Conservation (phyloP, 1,284 basidiomycete genomes). For the Mycosarcoma mackinlayi region DNA sequence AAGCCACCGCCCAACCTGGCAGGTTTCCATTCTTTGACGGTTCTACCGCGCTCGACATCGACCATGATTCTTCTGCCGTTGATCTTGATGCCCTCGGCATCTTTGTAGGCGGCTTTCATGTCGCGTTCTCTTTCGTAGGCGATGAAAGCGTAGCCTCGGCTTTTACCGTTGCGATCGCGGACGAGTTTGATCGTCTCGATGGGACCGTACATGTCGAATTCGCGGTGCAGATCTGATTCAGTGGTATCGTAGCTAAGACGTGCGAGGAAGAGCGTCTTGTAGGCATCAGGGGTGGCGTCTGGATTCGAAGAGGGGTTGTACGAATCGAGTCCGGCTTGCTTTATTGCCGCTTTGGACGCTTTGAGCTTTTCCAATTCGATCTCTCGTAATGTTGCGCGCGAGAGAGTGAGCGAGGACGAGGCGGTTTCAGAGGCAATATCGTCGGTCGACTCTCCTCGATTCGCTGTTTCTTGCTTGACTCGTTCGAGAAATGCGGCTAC, state of each 20-base stretch:
- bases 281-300: conserved; percentile 96
- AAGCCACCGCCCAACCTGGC: conserved; percentile 92
- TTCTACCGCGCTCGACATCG: conserved; percentile 96
- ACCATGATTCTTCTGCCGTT: conserved; percentile 94
- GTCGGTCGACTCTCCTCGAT: conserved; percentile 59
- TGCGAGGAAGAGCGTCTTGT: conserved; percentile 97
- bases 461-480: conserved; percentile 56
- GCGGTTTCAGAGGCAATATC: conserved; percentile 44
- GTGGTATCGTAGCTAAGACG: conserved; percentile 87
- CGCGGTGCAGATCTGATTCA: conserved; percentile 88
- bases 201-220: conserved; percentile 94
- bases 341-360: conserved; percentile 27
- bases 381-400: conserved; percentile 52
- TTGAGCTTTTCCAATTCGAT: conserved; percentile 46
- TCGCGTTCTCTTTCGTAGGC: conserved; percentile 98
- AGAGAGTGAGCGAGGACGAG: conserved; percentile 29
- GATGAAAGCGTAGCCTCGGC: conserved; percentile 93
- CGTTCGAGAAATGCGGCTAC: conserved; percentile 60
- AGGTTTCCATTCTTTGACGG: conserved; percentile 98
- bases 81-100: conserved; percentile 96
- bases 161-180: conserved; percentile 81
- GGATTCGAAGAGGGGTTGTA: conserved; percentile 87
- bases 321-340: conserved; percentile 19
- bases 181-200: conserved; percentile 93
- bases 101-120: conserved; percentile 97